phyloP scores from a whole-genome alignment of 352 stramenopile genomes.

The Halophytophthora batemanensis region DNA sequence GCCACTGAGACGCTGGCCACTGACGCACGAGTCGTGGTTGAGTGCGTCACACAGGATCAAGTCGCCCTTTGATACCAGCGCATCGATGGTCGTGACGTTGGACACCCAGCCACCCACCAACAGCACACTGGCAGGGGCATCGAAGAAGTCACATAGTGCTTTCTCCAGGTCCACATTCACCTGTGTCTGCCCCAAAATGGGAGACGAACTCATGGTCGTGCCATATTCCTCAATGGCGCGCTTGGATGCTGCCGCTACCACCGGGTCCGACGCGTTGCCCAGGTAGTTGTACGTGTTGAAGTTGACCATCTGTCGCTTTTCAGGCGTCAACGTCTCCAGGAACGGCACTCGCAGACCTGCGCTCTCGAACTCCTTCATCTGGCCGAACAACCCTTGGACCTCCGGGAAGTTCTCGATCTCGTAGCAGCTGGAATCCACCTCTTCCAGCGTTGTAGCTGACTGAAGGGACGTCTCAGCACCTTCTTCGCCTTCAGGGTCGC shows the following conservation, averaged over 20 bases:
- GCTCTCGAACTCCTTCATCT: slow-evolving; percentile 75
- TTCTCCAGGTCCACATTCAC: slow-evolving; percentile 71
- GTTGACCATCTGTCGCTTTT: slow-evolving; percentile 76
- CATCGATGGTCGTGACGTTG: slow-evolving; percentile 77
- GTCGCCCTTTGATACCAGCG: slow-evolving; percentile 66
- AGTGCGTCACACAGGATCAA: slow-evolving; percentile 77
- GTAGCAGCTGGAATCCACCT: slow-evolving; percentile 66
- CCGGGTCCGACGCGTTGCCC: slow-evolving; percentile 58
- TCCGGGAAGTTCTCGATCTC: slow-evolving; percentile 67
- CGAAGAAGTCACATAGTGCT: slow-evolving; percentile 62
- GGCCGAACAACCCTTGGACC: slow-evolving; percentile 49
- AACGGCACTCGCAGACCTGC: slow-evolving; percentile 69
- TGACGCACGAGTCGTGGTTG: slow-evolving; percentile 83
- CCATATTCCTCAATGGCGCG: slow-evolving; percentile 67
- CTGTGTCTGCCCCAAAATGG: slow-evolving; percentile 73
- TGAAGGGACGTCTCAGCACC: slow-evolving; percentile 10
- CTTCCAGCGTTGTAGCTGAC: slow-evolving; percentile 43
- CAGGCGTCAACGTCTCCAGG: slow-evolving; percentile 63
- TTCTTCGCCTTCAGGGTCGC: slow-evolving; percentile 28
- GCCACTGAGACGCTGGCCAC: slow-evolving; percentile 64
- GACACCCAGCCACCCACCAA: slow-evolving; percentile 76
- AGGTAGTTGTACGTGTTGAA: slow-evolving; percentile 89
- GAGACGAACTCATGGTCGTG: slow-evolving; percentile 78
- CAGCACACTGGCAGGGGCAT: slow-evolving; percentile 48
- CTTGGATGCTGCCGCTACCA: slow-evolving; percentile 52